Conservation (phyloP, 2,329 filamentous ascomycete genomes). For the Curvularia spicifera region DNA sequence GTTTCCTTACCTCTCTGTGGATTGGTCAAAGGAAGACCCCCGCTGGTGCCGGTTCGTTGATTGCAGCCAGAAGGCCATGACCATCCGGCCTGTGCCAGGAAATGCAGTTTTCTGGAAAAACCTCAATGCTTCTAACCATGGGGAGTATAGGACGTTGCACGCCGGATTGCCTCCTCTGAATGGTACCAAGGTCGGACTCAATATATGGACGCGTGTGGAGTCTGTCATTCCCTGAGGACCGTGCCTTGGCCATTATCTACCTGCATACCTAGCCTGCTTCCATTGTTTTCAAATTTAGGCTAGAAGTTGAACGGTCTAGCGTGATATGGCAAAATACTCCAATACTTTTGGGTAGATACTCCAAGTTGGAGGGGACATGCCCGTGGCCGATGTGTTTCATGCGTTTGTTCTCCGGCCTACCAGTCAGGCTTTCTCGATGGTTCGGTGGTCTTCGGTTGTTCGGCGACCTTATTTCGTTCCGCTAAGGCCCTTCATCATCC, state of each 20-base stretch:
- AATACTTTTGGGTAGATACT: no score
- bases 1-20: not conserved
- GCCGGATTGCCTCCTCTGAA: constrained; percentile 5
- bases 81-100: not conserved
- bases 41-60: constrained; percentile 3
- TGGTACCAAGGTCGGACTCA: constrained; percentile 4
- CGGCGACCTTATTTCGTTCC: no score
- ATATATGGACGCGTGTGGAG: constrained; percentile 5
- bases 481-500: no score
- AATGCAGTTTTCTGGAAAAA: constrained; percentile 12
- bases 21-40: constrained; percentile 6
- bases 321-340: no score
- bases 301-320: no score
- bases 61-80: not conserved
- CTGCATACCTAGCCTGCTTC: no score
- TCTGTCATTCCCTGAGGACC: not conserved
- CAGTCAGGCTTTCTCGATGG: no score
- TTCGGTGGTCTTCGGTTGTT: no score
- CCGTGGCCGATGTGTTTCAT: no score
- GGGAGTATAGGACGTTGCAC: not conserved
- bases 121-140: not conserved
- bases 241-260: not conserved
- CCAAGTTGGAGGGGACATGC: no score
- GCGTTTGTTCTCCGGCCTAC: no score
- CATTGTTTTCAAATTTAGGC: no score